A percentile compares a stretch with the other conserved stretches of the same genome.
Conservation (phyloP, 148 eudicot genomes). For the Heliamphora exappendiculata region DNA sequence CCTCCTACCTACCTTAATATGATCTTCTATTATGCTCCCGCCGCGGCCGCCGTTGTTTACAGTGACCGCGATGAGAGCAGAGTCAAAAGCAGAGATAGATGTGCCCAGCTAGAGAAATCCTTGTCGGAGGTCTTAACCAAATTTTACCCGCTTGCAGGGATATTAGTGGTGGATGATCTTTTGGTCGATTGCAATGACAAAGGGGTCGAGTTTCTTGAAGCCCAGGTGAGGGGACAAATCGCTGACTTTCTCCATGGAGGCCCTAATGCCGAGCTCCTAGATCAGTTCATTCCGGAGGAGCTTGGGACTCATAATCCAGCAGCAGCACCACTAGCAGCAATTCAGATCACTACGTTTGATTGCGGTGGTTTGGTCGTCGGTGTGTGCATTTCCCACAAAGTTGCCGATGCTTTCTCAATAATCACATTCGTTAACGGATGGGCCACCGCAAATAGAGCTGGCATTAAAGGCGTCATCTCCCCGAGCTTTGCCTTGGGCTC, state of each 20-base stretch:
- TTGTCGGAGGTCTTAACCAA: constrained; percentile 8
- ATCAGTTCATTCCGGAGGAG: constrained; percentile 9
- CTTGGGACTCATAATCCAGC: not conserved
- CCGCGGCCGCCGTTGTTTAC: too few species aligned
- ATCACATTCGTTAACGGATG: constrained; percentile 13
- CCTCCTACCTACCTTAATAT: constrained; percentile 7
- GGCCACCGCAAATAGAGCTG: constrained; percentile 12
- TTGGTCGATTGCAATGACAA: constrained; percentile 8
- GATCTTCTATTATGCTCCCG: constrained; percentile 15
- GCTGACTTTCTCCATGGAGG: not conserved
- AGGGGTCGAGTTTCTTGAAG: constrained; percentile 9
- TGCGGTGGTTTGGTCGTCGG: constrained; percentile 14
- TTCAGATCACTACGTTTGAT: constrained; percentile 9
- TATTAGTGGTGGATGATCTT: constrained; percentile 8
- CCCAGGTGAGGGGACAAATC: not conserved
- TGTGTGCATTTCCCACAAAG: constrained; percentile 9
- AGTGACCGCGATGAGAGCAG: not conserved
- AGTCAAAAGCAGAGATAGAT: not conserved
- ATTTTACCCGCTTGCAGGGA: constrained; percentile 27
- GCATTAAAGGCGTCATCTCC: not conserved
- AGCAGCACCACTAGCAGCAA: not conserved
- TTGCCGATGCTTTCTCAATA: constrained; percentile 13
- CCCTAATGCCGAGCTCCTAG: not conserved
- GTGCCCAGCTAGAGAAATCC: constrained; percentile 13
- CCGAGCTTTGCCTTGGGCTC: constrained; percentile 11